phyloP scores from a whole-genome alignment of 768 basidiomycete genomes.

The Auricularia sp. region DNA sequence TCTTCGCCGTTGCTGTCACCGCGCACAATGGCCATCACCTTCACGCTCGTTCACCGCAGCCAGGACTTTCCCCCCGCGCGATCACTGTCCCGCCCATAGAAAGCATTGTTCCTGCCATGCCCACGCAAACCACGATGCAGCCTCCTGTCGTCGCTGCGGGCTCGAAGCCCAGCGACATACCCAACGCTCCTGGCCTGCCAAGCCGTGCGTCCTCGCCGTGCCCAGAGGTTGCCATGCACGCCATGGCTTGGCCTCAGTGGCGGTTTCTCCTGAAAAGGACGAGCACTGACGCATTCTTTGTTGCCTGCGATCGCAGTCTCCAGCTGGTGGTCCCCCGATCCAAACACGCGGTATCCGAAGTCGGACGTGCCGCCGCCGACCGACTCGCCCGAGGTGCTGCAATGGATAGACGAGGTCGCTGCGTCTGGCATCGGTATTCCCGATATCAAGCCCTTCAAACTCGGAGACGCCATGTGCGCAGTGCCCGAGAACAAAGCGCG shows the following conservation, averaged over 20 bases:
- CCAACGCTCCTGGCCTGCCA: background rate
- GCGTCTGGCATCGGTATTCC: constrained; percentile 52
- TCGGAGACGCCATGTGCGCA: constrained; percentile 40
- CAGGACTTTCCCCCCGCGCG: background rate
- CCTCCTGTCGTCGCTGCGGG: background rate
- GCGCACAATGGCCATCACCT: background rate
- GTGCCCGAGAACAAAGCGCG: constrained; percentile 43
- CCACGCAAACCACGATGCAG: background rate
- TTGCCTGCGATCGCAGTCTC: background rate
- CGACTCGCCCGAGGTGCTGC: constrained; percentile 15
- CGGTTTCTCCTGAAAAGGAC: background rate
- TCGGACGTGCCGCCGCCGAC: constrained; percentile 10
- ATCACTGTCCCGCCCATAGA: background rate
- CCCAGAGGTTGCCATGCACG: too few relatives aligned
- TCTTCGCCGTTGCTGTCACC: background rate
- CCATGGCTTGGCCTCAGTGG: background rate
- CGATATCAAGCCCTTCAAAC: constrained; percentile 42
- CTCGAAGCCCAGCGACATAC: background rate
- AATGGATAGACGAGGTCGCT: constrained; percentile 25
- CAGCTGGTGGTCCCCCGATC: background rate
- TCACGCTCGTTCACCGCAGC: background rate
- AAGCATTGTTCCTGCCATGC: background rate
- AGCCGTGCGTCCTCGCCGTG: background rate
- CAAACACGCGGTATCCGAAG: background rate
- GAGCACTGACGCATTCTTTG: background rate